Conservation (phyloP, 2,329 filamentous ascomycete genomes). For the Aspergillus glaucus region DNA sequence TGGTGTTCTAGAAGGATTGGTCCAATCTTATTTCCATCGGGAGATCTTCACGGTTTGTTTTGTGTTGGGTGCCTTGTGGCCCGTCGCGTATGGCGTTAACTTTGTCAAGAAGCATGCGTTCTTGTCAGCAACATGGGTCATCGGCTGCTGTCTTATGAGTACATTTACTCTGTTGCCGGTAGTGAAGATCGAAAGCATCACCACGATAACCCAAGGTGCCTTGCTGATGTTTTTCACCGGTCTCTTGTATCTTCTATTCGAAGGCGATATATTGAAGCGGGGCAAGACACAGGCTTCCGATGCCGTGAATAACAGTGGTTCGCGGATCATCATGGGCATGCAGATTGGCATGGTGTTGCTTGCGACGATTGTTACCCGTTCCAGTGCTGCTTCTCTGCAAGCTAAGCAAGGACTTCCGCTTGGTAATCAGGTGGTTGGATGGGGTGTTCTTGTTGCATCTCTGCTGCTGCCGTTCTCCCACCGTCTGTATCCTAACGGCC, state of each 20-base stretch:
- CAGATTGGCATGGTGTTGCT: constrained; percentile 69
- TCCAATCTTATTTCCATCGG: constrained; percentile 84
- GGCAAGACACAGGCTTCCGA: constrained; percentile 23
- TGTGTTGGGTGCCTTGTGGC: constrained; percentile 70
- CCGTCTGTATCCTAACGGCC: constrained; percentile 68
- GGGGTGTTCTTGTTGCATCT: constrained; percentile 66
- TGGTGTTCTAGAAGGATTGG: constrained; percentile 70
- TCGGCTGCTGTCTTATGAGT: constrained; percentile 78
- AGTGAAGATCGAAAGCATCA: constrained; percentile 72
- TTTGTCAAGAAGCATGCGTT: constrained; percentile 64
- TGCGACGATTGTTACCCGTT: constrained; percentile 78
- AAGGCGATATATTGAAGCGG: constrained; percentile 54
- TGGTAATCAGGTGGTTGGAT: constrained; percentile 83
- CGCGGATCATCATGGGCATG: constrained; percentile 40
- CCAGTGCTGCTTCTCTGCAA: constrained; percentile 77
- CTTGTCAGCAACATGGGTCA: constrained; percentile 64
- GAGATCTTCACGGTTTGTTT: constrained; percentile 81
- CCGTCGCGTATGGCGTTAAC: constrained; percentile 61
- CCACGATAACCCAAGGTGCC: constrained; percentile 69
- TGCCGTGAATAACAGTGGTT: constrained; percentile 23
- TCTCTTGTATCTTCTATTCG: constrained; percentile 70
- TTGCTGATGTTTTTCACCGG: constrained; percentile 71
- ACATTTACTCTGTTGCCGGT: constrained; percentile 83
- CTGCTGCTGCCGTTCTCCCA: constrained; percentile 76
- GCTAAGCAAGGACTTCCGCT: constrained; percentile 76